Base-by-base conservation (phyloP, 2,329 filamentous ascomycete genomes). In the Fusarium pininemorale region DNA sequence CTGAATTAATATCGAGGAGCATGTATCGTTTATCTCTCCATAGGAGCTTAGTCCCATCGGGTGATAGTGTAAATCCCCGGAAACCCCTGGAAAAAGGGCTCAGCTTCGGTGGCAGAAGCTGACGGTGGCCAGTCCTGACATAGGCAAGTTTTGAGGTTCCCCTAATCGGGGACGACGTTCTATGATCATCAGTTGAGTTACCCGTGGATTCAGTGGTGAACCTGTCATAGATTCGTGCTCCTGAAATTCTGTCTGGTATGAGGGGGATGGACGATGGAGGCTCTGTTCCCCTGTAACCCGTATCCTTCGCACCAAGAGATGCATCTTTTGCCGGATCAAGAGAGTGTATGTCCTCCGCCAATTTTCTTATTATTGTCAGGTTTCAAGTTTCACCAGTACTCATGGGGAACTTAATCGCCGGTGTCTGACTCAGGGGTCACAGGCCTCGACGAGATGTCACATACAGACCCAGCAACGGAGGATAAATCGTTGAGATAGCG, bases 401-500 rank as follows among this genome's bases (percentile, higher is more conserved):
- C 5, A 0, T n/a, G 14, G 9, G 35, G 10, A 11, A 24, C 59
- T 7, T 14, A 47, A 48, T 20, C 28, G 20, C 22, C 22, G 6
- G 14, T 7, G 15, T 9, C 15, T 16, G 24, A 22, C 4, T 41
- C 28, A 5, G 48, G 35, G 2, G 48, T 64, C 9, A 14, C 20
- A 4, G 48, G 41, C 14, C 59, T 26, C 10, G 59, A 65, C 4
- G 50, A 42, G n/a, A 39, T 28, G 2, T 26, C 59, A 7, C 48
- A 66, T 10, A 65, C 63, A 47, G 60, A 66, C 8, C 37, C 60
- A 6, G 63, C 63, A 5, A 65, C 24, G 4, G 63, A 66, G 9
- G 41, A 65, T 26, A 66, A 20, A 9, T 65, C 63, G 24, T 66
- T n/a, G 20, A 66, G 14, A 26, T 65, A 66, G 8, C 63, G 44